A percentile compares a stretch with the other conserved stretches of the same genome.
Conservation (phyloP, 352 stramenopile genomes). For the Aphanomyces astaci region DNA sequence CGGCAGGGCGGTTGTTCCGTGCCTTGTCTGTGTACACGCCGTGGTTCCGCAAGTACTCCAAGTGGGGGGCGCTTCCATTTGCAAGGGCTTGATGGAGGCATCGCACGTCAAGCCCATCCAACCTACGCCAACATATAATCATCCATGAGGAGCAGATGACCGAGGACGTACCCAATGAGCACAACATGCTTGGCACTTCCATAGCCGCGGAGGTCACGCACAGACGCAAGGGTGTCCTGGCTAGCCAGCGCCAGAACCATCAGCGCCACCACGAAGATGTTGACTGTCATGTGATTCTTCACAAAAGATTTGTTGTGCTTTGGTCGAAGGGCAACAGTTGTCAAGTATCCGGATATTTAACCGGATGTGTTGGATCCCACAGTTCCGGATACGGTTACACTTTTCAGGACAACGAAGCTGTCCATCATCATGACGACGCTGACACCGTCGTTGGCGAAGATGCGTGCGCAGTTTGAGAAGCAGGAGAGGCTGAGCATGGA, state of each 20-base stretch:
- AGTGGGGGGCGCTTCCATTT: slow-evolving; percentile 8
- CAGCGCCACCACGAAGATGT: neutral
- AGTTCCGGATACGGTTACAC: slow-evolving; percentile 34
- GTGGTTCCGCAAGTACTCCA: slow-evolving; percentile 13
- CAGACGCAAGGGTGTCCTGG: neutral
- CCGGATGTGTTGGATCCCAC: slow-evolving; percentile 27
- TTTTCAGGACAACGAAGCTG: too few species aligned
- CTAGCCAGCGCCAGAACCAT: neutral
- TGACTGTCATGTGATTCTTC: slow-evolving; percentile 4
- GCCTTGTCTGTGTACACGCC: slow-evolving; percentile 21
- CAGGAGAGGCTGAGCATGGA: slow-evolving; percentile 47
- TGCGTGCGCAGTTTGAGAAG: slow-evolving; percentile 51
- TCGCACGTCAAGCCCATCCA: slow-evolving; percentile 21
- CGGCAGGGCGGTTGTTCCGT: slow-evolving; percentile 9
- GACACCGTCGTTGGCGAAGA: slow-evolving; percentile 31
- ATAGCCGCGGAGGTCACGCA: neutral
- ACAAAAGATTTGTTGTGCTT: neutral
- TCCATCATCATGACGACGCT: slow-evolving; percentile 33
- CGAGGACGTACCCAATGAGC: slow-evolving; percentile 1
- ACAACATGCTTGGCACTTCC: slow-evolving; percentile 14
- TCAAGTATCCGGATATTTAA: neutral
- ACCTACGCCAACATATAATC: neutral
- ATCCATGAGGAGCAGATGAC: neutral
- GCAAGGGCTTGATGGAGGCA: slow-evolving; percentile 19
- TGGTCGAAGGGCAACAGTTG: too few species aligned